phyloP scores from a whole-genome alignment of 192 early-diverging fungal species.

The Rhizophagus prolifer region DNA sequence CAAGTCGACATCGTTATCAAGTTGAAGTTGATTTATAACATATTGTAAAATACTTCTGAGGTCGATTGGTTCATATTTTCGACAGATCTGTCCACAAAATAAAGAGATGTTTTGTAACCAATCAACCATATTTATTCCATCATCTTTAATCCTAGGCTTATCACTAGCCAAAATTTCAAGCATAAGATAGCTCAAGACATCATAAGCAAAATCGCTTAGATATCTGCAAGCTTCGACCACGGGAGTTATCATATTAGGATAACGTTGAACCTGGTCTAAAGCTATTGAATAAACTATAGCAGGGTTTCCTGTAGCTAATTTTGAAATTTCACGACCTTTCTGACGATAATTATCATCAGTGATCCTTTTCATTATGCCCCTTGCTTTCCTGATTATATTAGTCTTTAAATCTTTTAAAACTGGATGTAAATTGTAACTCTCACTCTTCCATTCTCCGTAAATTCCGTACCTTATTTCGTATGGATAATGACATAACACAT shows the following conservation, averaged over 20 bases:
- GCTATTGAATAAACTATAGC: constrained; percentile 67
- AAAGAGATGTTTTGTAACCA: constrained; percentile 65
- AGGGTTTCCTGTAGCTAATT: constrained; percentile 75
- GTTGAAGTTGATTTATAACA: constrained; percentile 59
- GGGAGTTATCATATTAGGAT: constrained; percentile 72
- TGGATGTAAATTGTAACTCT: constrained; percentile 51
- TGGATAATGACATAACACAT: constrained; percentile 56
- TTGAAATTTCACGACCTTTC: constrained; percentile 70
- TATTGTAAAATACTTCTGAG: constrained; percentile 62
- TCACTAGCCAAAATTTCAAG: constrained; percentile 62
- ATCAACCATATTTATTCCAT: constrained; percentile 56
- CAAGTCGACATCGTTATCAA: constrained; percentile 59
- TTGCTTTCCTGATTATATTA: constrained; percentile 39
- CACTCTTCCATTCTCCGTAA: constrained; percentile 79
- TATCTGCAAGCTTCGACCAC: constrained; percentile 80
- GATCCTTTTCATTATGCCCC: constrained; percentile 66
- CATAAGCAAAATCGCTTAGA: constrained; percentile 70
- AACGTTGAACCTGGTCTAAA: constrained; percentile 64
- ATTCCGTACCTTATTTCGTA: constrained; percentile 65
- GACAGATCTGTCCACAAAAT: constrained; percentile 66
- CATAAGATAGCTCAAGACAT: constrained; percentile 68
- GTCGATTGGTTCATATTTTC: constrained; percentile 67
- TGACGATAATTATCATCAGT: constrained; percentile 72
- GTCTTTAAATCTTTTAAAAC: constrained; percentile 46
- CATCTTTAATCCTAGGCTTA: constrained; percentile 59